Conservation (phyloP, 2,329 filamentous ascomycete genomes). For the Xylaria arbuscula region DNA sequence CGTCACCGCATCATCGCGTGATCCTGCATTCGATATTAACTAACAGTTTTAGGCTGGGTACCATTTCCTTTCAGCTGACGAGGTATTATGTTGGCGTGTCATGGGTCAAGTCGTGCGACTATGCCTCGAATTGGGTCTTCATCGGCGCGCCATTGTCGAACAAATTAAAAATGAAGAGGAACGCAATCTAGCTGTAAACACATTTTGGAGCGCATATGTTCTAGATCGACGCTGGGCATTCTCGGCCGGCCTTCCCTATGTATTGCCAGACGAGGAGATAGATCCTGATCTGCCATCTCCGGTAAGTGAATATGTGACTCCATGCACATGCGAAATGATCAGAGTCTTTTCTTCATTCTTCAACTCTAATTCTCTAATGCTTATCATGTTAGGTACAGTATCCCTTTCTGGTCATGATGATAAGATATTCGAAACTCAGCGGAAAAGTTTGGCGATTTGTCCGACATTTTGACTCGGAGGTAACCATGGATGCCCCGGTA, state of each 20-base stretch:
- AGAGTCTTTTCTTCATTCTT: constrained; percentile 1
- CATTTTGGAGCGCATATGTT: constrained; percentile 89
- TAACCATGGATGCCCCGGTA: constrained; percentile 72
- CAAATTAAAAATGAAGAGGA: constrained; percentile 76
- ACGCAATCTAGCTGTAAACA: constrained; percentile 72
- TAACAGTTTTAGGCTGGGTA: constrained; percentile 65
- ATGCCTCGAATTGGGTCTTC: constrained; percentile 84
- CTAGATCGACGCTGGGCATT: constrained; percentile 90
- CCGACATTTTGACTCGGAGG: constrained; percentile 70
- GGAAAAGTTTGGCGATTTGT: constrained; percentile 90
- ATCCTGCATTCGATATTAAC: constrained; percentile 14
- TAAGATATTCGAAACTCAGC: constrained; percentile 82
- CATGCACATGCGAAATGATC: background rate
- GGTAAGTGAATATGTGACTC: constrained; percentile 61
- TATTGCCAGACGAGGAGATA: constrained; percentile 86
- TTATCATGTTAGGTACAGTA: constrained; percentile 57
- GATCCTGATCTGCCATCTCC: constrained; percentile 83
- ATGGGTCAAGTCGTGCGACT: constrained; percentile 85
- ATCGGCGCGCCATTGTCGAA: constrained; percentile 78
- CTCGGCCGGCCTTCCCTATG: constrained; percentile 87
- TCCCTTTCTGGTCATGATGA: constrained; percentile 85
- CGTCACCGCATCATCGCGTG: background rate
- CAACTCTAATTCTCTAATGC: constrained; percentile 40
- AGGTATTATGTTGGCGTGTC: constrained; percentile 85
- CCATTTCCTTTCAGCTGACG: constrained; percentile 86